Evolutionary conservation across 495 filamentous ascomycete species (phyloP).

Genomic region (Neurospora terricola): DNA sequence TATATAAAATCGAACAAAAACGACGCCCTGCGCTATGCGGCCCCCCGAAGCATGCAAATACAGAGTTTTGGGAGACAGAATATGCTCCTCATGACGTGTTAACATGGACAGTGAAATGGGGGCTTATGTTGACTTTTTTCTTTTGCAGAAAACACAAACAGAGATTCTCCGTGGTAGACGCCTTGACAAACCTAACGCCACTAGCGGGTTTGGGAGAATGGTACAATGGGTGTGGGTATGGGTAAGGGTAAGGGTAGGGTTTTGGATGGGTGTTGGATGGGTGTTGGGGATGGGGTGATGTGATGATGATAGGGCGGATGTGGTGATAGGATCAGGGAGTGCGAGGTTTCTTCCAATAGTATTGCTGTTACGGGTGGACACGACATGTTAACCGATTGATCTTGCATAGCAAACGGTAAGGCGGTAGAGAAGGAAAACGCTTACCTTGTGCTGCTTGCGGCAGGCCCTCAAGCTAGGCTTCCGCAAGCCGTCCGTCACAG

Average conservation of each 20-base stretch:
- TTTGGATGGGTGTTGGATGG: neutral
- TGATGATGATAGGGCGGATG: neutral
- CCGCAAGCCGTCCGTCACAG: slow-evolving; percentile 75
- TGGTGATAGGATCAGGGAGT: slow-evolving; percentile 31
- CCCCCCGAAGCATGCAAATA: slow-evolving; percentile 11
- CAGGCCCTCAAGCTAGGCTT: slow-evolving; percentile 83
- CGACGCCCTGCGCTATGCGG: slow-evolving; percentile 24
- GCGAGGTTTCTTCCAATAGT: slow-evolving; percentile 77
- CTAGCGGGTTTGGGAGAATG: neutral
- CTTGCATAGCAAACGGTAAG: neutral
- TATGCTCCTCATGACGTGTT: neutral
- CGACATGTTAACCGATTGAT: slow-evolving; percentile 15
- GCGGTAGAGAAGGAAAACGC: slow-evolving; percentile 12
- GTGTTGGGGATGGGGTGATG: neutral
- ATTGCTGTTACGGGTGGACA: slow-evolving; percentile 53
- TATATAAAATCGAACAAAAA: slow-evolving; percentile 7
- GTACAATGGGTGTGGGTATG: neutral
- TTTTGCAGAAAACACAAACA: neutral
- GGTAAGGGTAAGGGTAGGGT: neutral
- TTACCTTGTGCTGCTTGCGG: slow-evolving; percentile 92
- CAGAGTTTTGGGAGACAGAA: neutral
- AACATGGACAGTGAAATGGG: slow-evolving; percentile 3
- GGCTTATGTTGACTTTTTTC: slow-evolving; percentile 4
- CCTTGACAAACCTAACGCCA: neutral
- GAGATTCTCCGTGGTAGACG: neutral